Base-by-base conservation (phyloP, 2,329 filamentous ascomycete species). In the Fusarium temperatum region DNA sequence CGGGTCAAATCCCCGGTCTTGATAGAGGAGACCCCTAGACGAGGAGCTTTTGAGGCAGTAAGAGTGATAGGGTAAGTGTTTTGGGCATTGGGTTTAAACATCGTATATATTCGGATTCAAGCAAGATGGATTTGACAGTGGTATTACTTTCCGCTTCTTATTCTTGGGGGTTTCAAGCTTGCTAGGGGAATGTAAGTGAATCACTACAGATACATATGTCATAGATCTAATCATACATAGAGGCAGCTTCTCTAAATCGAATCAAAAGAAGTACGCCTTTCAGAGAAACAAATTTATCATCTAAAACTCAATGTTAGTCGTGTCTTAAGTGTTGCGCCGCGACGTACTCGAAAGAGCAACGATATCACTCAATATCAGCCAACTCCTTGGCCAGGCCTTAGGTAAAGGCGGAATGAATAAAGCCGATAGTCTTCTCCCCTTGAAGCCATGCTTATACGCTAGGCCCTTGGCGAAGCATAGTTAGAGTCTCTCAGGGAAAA, bases 401-500 rank as follows among this genome's bases (percentile, higher is more conserved):
- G 17, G 26, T n/a, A 15, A 28, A 39, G 24, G 15, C 22, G 35
- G 15, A 28, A n/a, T 18, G 24, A 55, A 41, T 20, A 41, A 41
- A 28, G 15, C 24, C 18, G 11, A 55, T 55, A 28, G 13, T 36
- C 13, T 24, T 35, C n/a, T 53, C 18, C n/a, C 18, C 30, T 36
- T 36, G 22, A 39, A 28, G 51, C 7, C 20, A 28, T 22, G 20
- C 20, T 55, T n/a, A 36, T 20, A 36, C n/a, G 32, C 32, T 36
- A 36, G 50, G n/a, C n/a, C 47, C 32, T 53, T 26, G 8, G 12
- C 17, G 14, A 28, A 26, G 18, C 24, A 32, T n/a, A 35, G n/a
- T 35, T 18, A 48, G 35, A 26, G n/a, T 28, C 17, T 59, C 48
- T 75, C 63, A 35, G 68, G 65, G 22, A 70, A 72, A n/a, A 59